These are phyloP conservation scores for Paecilomyces sp. DNA, from an alignment of 2,329 filamentous ascomycete species.

Conservation along the genomic window DNA sequence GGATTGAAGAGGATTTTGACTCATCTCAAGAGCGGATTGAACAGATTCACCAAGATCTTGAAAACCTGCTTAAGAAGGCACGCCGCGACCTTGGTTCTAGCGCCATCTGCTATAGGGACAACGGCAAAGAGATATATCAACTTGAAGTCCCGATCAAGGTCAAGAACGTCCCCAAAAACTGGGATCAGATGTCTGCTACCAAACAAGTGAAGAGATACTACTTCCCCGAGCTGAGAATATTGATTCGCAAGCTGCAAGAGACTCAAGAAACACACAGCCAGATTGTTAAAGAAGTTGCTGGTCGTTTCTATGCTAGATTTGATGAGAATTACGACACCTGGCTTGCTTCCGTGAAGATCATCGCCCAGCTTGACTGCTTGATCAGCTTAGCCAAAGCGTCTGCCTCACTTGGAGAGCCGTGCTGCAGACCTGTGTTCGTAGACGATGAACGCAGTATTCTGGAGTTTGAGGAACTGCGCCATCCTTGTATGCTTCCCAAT, in stretches of 20 bases:
- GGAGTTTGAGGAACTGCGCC: conserved; percentile 87
- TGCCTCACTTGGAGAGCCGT: conserved; percentile 71
- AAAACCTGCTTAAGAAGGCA: conserved; percentile 63
- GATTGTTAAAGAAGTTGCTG: conserved; percentile 77
- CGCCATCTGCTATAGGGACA: conserved; percentile 68
- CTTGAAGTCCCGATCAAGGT: conserved; percentile 79
- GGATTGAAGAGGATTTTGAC: conserved; percentile 90
- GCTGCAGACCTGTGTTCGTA: conserved; percentile 82
- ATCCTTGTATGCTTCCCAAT: conserved; percentile 86
- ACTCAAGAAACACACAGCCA: conserved; percentile 90
- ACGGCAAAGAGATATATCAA: conserved; percentile 96
- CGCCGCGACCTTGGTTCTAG: conserved; percentile 68
- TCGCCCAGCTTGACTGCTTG: conserved; percentile 89
- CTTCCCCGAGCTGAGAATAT: conserved; percentile 69
- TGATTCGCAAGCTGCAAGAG: conserved; percentile 86
- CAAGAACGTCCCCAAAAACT: conserved; percentile 73
- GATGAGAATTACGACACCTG: conserved; percentile 79
- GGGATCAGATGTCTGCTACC: conserved; percentile 96
- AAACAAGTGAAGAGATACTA: conserved; percentile 89
- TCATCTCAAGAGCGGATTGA: conserved; percentile 68
- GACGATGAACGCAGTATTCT: conserved; percentile 77
- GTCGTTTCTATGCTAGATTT: conserved; percentile 78
- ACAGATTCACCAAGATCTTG: conserved; percentile 65
- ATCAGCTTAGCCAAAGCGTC: conserved; percentile 90
- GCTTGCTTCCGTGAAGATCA: conserved; percentile 82